Percentiles rank a stretch among this genome's conserved stretches.
phyloP scores from a whole-genome alignment of 2,329 filamentous ascomycete genomes.

The Penicillium hesseltinei region DNA sequence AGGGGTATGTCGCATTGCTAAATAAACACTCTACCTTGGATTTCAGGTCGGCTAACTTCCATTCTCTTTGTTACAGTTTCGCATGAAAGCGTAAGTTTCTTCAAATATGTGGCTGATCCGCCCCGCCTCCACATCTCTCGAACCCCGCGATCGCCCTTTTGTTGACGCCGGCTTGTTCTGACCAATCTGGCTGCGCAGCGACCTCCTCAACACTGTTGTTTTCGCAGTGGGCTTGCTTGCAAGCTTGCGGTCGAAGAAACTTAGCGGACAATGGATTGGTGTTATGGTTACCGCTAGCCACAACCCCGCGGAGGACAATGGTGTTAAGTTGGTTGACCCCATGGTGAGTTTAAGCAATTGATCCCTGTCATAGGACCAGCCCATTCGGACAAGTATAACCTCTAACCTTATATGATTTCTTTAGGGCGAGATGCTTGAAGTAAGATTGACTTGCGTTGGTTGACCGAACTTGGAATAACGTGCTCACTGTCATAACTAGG shows the following conservation, averaged over 20 bases:
- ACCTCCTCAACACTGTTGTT: constrained; percentile 85
- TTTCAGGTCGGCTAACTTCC: constrained; percentile 15
- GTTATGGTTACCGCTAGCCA: constrained; percentile 96
- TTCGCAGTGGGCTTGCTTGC: constrained; percentile 90
- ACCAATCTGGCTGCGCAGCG: constrained; percentile 45
- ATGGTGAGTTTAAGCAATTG: constrained; percentile 55
- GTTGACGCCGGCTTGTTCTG: constrained; percentile 33
- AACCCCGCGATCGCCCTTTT: constrained; percentile 32
- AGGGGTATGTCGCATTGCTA: constrained; percentile 50
- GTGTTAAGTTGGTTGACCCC: constrained; percentile 93
- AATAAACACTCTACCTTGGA: neutral
- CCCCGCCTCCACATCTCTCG: constrained; percentile 27
- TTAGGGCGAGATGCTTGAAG: constrained; percentile 91
- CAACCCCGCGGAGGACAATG: constrained; percentile 86
- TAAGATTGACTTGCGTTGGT: constrained; percentile 39
- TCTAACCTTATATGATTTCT: constrained; percentile 13
- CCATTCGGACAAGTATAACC: constrained; percentile 10
- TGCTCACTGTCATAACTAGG: constrained; percentile 40
- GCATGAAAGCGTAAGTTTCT: constrained; percentile 64
- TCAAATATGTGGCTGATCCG: constrained; percentile 22
- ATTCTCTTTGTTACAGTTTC: constrained; percentile 51
- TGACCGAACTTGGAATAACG: constrained; percentile 9
- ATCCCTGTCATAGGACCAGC: neutral
- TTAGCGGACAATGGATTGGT: constrained; percentile 86
- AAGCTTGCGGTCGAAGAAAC: constrained; percentile 82